Evolutionary conservation across 805 yeast species (phyloP).

Genomic region (Lipomyces yamanashiensis): DNA sequence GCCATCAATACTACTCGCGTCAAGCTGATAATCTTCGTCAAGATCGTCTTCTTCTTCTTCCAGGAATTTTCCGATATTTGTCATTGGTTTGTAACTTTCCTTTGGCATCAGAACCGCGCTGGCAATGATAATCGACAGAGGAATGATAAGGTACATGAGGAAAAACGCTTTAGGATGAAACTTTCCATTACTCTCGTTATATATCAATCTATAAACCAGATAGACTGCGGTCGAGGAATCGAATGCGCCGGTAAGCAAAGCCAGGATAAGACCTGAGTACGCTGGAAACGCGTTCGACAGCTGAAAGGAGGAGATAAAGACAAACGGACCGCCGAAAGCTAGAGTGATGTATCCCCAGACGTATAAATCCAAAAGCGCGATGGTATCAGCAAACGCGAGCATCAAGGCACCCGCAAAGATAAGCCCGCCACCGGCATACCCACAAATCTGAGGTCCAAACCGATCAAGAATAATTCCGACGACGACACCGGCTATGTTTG

Average conservation of each 20-base stretch:
- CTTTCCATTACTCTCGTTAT: conserved; percentile 49
- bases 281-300: conserved; percentile 85
- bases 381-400: conserved; percentile 49
- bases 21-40: conserved; percentile 41
- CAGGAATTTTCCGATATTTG: conserved; percentile 58
- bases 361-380: conserved; percentile 62
- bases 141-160: conserved; percentile 69
- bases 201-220: conserved; percentile 68
- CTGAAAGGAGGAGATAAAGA: conserved; percentile 87
- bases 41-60: conserved; percentile 58
- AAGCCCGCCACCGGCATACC: conserved; percentile 69
- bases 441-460: conserved; percentile 81
- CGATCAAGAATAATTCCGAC: conserved; percentile 81
- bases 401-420: conserved; percentile 60
- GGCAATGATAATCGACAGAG: conserved; percentile 73
- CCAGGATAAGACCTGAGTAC: conserved; percentile 78
- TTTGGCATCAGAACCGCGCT: conserved; percentile 82
- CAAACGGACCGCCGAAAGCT: conserved; percentile 94
- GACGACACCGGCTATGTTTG: conserved; percentile 79
- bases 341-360: conserved; percentile 71
- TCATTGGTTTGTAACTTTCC: conserved; percentile 73
- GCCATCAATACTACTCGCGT: conserved; percentile 57
- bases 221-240: conserved; percentile 92
- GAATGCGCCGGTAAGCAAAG: conserved; percentile 89
- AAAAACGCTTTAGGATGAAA: conserved; percentile 66